Conservation (phyloP, 2,329 filamentous ascomycete genomes). For the Pseudogymnoascus sp. region DNA sequence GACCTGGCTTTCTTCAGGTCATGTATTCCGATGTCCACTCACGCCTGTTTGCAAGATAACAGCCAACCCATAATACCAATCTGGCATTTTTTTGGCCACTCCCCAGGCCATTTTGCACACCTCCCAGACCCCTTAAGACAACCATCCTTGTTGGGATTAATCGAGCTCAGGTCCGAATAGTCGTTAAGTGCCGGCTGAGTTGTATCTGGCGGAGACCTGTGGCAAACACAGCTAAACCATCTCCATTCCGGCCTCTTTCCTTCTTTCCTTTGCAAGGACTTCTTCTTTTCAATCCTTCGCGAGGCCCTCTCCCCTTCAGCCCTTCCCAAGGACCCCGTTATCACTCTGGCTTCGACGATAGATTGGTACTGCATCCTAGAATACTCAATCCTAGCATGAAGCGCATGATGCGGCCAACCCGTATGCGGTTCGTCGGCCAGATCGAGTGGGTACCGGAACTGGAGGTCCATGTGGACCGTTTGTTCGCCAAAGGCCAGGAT, state of each 20-base stretch:
- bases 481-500: neutral
- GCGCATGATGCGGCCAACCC: too few relatives aligned
- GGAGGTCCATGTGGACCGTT: neutral
- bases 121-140: neutral
- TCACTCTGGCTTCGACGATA: too few relatives aligned
- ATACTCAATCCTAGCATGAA: neutral
- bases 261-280: neutral
- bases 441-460: neutral
- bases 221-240: neutral
- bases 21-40: neutral
- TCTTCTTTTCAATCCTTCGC: too few relatives aligned
- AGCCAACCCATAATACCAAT: slow-evolving; percentile 2
- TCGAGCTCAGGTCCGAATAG: too few relatives aligned
- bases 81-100: neutral
- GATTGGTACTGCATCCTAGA: too few relatives aligned
- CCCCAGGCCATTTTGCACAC: neutral
- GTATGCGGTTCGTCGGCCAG: neutral
- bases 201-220: neutral
- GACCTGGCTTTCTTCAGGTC: too few relatives aligned
- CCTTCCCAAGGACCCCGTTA: neutral
- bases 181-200: too few relatives aligned
- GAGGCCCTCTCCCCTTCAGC: neutral
- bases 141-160: neutral
- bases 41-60: neutral
- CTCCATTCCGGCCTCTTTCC: neutral